Base-by-base conservation (phyloP, 2,329 filamentous ascomycete species). In the Penicillium decumbens region DNA sequence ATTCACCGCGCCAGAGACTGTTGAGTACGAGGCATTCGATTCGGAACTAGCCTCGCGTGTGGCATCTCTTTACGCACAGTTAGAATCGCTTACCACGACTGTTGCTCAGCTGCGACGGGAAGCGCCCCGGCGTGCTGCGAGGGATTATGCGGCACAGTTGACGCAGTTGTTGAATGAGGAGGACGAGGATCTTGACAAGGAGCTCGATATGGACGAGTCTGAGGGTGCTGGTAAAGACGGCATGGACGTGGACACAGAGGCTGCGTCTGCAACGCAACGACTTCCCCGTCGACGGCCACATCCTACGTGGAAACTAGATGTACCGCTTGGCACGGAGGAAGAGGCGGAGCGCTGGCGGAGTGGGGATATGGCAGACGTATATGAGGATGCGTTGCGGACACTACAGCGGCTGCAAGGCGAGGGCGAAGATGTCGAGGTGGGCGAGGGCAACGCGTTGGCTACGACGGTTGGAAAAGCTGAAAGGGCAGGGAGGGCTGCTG, bases 11-110 rank as follows among this genome's bases (percentile, higher is more conserved):
- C 65, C 64, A 5, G 73, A 75, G 55, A 70, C 72, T n/a, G 61
- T 76, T 51, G 73, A 77, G 55, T 76, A 76, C 56, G 72, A 75
- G 53, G 50, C 72, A 1, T 77, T 72, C 52, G 75, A 77, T 51
- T 61, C 68, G 3, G 63, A 64, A 1, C 69, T 77, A 3, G 74
- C 73, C 5, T 62, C 69, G 43, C 66, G 68, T 10, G 66, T 77
- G 15, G 69, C 72, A 2, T 64, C 69, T 9, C 62, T 77, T 1
- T 77, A 77, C 51, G 73, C 71, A 33, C 74, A 76, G 51, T 57
- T 77, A 9, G 75, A 77, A 54, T 69, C 68, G 6, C 63, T 77
- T 33, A 76, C 73, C 5, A 75, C 73, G 35, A 71, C 68, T 13
- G 74, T 77, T 2, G 73, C 73, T 39, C 69, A 75, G 50, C 56